These are phyloP conservation scores for Paraconiothyrium sp. DNA, from an alignment of 2,329 filamentous ascomycete species.

Conservation along the genomic window DNA sequence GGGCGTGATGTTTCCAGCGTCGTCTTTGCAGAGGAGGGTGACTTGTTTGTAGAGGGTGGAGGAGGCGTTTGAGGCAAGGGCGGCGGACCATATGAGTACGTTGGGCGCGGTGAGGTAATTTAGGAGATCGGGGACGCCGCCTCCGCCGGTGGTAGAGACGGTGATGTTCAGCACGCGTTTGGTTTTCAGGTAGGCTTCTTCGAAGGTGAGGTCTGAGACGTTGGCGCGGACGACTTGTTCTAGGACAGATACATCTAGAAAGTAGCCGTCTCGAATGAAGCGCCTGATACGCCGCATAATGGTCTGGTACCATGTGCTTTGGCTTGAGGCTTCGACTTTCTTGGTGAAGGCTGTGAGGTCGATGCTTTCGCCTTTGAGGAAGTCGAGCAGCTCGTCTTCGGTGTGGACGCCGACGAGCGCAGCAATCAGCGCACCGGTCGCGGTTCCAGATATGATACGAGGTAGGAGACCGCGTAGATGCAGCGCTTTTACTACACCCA, in stretches of 20 bases:
- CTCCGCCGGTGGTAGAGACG: conserved; percentile 77
- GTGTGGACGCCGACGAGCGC: conserved; percentile 88
- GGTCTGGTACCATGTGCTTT: conserved; percentile 61
- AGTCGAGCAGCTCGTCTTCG: conserved; percentile 80
- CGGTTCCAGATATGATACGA: conserved; percentile 89
- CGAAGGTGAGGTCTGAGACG: conserved; percentile 89
- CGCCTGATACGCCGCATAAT: conserved; percentile 72
- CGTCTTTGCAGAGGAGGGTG: conserved; percentile 80
- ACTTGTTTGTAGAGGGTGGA: conserved; percentile 72
- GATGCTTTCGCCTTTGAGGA: conserved; percentile 81
- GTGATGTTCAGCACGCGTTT: conserved; percentile 93
- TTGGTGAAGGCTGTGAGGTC: conserved; percentile 80
- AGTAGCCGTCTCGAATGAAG: conserved; percentile 80
- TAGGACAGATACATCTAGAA: conserved; percentile 82
- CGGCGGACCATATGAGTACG: conserved; percentile 85
- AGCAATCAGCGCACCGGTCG: conserved; percentile 88
- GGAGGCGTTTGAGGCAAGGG: conserved; percentile 77
- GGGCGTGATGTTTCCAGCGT: conserved; percentile 74
- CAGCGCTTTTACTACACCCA: conserved; percentile 89
- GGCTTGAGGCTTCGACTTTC: conserved; percentile 35
- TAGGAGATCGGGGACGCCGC: conserved; percentile 82
- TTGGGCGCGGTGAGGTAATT: conserved; percentile 95
- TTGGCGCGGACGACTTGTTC: conserved; percentile 87
- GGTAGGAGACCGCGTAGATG: conserved; percentile 83
- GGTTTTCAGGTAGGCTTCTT: conserved; percentile 87